Conservation (phyloP, 2,329 filamentous ascomycete species). For the Calonectria pteridis region DNA sequence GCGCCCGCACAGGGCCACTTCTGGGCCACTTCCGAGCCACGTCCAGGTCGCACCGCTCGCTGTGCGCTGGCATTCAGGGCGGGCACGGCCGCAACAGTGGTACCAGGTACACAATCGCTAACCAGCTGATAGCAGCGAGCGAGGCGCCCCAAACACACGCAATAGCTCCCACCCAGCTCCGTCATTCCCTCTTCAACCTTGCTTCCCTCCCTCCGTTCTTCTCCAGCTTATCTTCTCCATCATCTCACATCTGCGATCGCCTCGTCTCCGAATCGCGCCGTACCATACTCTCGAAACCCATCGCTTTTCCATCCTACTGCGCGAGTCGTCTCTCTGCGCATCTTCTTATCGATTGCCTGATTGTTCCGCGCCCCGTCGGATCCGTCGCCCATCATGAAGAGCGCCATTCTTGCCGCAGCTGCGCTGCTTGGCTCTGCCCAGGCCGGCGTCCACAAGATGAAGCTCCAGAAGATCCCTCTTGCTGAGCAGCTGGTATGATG, state of each 20-base stretch:
- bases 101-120: slow-evolving; percentile 17
- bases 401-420: slow-evolving; percentile 81
- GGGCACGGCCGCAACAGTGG: neutral
- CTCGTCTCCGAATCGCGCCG: slow-evolving; percentile 22
- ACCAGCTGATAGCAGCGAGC: slow-evolving; percentile 37
- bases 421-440: slow-evolving; percentile 85
- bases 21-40: neutral
- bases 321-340: slow-evolving; percentile 7
- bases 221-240: slow-evolving; percentile 34
- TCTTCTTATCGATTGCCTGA: slow-evolving; percentile 13
- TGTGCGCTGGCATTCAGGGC: slow-evolving; percentile 3
- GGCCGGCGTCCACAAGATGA: slow-evolving; percentile 94
- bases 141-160: slow-evolving; percentile 39
- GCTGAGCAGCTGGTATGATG: slow-evolving; percentile 88
- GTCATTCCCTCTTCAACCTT: slow-evolving; percentile 35
- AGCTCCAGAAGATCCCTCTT: slow-evolving; percentile 96
- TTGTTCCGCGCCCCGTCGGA: slow-evolving; percentile 11
- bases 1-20: neutral
- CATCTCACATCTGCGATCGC: slow-evolving; percentile 29
- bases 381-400: slow-evolving; percentile 79
- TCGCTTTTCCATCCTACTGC: slow-evolving; percentile 2
- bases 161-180: slow-evolving; percentile 44
- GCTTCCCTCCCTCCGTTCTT: slow-evolving; percentile 13
- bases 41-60: neutral
- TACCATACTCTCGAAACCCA: slow-evolving; percentile 23